Conservation (phyloP, 441 rosid genomes). For the Gossypium aridum region DNA sequence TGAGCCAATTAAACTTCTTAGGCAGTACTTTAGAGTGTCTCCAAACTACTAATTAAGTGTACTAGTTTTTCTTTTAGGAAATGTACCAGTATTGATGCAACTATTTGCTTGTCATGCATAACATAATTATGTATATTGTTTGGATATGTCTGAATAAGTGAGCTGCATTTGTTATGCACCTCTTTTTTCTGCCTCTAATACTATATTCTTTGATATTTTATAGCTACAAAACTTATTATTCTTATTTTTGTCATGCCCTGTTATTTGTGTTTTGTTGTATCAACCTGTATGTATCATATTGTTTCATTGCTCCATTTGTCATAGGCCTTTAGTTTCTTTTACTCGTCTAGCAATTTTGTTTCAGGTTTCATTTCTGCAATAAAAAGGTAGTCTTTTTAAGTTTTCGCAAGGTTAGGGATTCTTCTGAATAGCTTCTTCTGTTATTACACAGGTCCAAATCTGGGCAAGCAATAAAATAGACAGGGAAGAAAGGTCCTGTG, state of each 20-base stretch:
- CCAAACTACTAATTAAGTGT: neutral
- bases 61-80: neutral
- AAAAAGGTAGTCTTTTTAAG: neutral
- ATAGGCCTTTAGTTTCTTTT: neutral
- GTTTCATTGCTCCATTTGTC: neutral
- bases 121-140: neutral
- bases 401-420: neutral
- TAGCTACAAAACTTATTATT: neutral
- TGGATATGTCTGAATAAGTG: neutral
- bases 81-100: neutral
- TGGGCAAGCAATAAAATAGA: slow-evolving; percentile 93
- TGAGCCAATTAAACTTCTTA: neutral
- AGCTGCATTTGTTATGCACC: neutral
- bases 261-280: neutral
- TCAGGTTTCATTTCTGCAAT: neutral
- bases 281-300: neutral
- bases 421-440: slow-evolving; percentile 10
- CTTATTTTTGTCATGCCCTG: no score
- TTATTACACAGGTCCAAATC: slow-evolving; percentile 70
- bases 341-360: neutral
- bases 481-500: slow-evolving; percentile 69
- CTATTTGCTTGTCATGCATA: neutral
- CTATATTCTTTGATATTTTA: neutral
- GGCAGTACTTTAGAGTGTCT: slow-evolving; percentile 1
- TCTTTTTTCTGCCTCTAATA: neutral